Evolutionary conservation across 805 yeast species (phyloP), one percentile per base, ranked within the genome.

Genomic region (Kazachstania kunashirensis): DNA sequence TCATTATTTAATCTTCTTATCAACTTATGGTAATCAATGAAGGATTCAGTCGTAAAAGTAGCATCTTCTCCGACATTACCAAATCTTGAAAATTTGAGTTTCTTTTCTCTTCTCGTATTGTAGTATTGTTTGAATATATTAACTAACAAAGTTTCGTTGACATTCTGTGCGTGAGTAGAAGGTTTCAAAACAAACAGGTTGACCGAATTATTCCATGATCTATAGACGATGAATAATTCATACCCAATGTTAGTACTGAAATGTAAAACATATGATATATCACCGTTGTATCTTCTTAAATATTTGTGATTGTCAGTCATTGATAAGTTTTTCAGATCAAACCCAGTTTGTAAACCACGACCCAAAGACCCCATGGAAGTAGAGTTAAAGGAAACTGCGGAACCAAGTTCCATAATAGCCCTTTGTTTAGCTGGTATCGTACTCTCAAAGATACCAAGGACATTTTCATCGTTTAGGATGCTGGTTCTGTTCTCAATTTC

Each of bases 271-370:
- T 81, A 83, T 4, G 79, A 61, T 9, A 78, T 61, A 29, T 73
- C 77, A 66, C 79, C 65, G 5, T 65, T 57, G 45, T 79, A 74
- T 25, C 67, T 59, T 34, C 65, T 59, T 44, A 85, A 59, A 48
- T 85, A 84, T 29, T 65, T 57, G 3, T 65, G 67, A 11, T 71
- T 52, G 5, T 74, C 72, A 5, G 70, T 61, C 36, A 61, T 53
- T 20, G 63, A 62, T 24, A 75, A 57, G 55, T 78, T 77, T 34
- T 73, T 73, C 38, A 72, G 52, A 11, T 80, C 75, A 57, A 94
- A 94, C 0, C 98, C 98, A 40, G 72, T 70, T 47, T 84, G 86
- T 39, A 92, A 62, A 20, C 96, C 94, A 49, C 71, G 74, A 6
- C 96, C 94, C 8, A 94, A 63, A 0, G 86, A 76, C 7, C 96